Percentiles rank a stretch among this genome's conserved stretches.
phyloP scores from a whole-genome alignment of 2,329 filamentous ascomycete genomes.

The Colletotrichum chlorophyti region DNA sequence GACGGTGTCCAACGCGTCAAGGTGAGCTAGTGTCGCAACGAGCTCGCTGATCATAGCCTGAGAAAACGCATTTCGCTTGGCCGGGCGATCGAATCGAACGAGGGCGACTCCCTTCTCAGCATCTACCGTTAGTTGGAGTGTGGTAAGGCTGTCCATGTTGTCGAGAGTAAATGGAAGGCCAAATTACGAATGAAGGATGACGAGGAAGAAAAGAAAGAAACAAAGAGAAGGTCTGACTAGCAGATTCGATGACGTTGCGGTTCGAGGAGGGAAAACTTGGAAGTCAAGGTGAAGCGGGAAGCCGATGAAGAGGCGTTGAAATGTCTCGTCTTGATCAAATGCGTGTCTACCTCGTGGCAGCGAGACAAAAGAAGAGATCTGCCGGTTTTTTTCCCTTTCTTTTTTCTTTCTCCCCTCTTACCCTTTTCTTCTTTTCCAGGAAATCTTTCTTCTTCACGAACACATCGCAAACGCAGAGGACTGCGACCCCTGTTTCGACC shows the following conservation, averaged over 20 bases:
- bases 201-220: neutral
- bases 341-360: conserved; percentile 13
- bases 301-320: neutral
- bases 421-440: neutral
- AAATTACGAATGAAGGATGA: neutral
- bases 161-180: neutral
- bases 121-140: conserved; percentile 19
- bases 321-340: neutral
- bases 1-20: conserved; percentile 32
- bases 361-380: conserved; percentile 3
- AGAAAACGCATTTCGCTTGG: conserved; percentile 66
- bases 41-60: conserved; percentile 55
- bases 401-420: neutral
- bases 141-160: conserved; percentile 24
- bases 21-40: conserved; percentile 31
- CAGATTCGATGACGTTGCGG: neutral
- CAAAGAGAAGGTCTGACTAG: neutral
- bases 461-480: neutral
- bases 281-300: neutral
- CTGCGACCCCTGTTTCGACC: neutral
- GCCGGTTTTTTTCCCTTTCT: neutral
- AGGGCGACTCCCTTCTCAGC: conserved; percentile 23
- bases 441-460: conserved; percentile 14
- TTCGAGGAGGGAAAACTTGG: neutral
- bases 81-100: conserved; percentile 48